Conservation (phyloP, 192 early-diverging fungal genomes). For the Glomus cerebriforme region DNA sequence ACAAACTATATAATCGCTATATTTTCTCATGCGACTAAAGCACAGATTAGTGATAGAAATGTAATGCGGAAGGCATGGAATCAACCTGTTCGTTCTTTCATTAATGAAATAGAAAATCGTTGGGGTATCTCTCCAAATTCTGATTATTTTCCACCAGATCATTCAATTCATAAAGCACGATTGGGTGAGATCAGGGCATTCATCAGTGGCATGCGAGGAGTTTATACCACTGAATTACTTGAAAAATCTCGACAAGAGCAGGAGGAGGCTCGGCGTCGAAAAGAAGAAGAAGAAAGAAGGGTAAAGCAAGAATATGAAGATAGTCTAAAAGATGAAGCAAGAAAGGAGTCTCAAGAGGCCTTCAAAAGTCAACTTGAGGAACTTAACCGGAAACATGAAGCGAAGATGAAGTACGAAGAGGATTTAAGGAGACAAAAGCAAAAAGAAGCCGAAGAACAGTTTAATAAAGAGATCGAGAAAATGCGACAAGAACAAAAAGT, state of each 20-base stretch:
- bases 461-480: too few relatives aligned
- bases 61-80: slow-evolving; percentile 18
- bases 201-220: slow-evolving; percentile 5
- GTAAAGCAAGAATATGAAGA: slow-evolving; percentile 9
- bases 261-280: slow-evolving; percentile 9
- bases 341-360: not conserved
- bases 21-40: slow-evolving; percentile 24
- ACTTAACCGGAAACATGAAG: too few relatives aligned
- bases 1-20: slow-evolving; percentile 19
- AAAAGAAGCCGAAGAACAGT: too few relatives aligned
- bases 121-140: slow-evolving; percentile 27
- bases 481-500: too few relatives aligned
- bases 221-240: not conserved
- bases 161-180: not conserved
- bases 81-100: not conserved
- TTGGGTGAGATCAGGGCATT: slow-evolving; percentile 5
- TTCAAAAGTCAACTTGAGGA: too few relatives aligned
- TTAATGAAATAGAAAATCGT: slow-evolving; percentile 2
- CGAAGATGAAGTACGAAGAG: too few relatives aligned
- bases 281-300: slow-evolving; percentile 19
- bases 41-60: too few relatives aligned
- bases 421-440: too few relatives aligned
- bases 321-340: not conserved
- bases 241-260: not conserved
- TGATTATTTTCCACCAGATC: slow-evolving; percentile 1